Evolutionary conservation across 176 grass and related monocot species (phyloP).

Genomic region (Panicum miliaceum): DNA sequence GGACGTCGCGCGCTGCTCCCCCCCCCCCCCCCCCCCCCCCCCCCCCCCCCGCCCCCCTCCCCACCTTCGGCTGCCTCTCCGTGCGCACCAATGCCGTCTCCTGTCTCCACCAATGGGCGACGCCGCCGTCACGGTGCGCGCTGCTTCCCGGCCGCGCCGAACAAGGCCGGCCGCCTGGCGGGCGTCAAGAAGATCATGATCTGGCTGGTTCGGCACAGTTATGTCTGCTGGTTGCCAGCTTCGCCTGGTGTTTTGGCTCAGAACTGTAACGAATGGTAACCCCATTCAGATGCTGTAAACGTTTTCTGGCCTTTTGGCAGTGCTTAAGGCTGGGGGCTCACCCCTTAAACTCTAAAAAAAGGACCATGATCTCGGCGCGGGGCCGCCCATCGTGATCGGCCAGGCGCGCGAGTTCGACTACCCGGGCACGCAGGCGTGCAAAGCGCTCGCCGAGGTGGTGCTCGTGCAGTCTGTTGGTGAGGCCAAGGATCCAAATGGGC

Average conservation of each 20-base stretch:
- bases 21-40: constrained; percentile 14
- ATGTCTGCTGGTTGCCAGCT: no score
- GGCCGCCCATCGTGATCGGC: constrained; percentile 91
- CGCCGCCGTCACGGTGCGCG: constrained; percentile 38
- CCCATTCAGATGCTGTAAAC: no score
- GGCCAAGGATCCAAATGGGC: not conserved
- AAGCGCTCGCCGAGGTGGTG: constrained; percentile 82
- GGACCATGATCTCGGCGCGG: no score
- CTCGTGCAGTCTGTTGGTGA: no score
- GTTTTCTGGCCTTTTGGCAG: no score
- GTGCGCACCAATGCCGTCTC: constrained; percentile 30
- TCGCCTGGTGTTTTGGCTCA: no score
- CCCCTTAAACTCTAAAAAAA: no score
- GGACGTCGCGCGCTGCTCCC: constrained; percentile 11
- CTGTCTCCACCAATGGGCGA: constrained; percentile 15
- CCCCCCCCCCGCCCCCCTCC: no score
- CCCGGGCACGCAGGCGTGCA: constrained; percentile 97
- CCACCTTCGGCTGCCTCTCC: not conserved
- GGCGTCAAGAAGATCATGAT: constrained; percentile 91
- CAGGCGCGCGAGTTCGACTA: constrained; percentile 99
- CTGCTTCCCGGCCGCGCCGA: constrained; percentile 35
- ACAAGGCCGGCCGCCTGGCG: constrained; percentile 49
- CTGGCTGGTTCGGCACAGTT: no score
- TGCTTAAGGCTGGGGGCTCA: no score
- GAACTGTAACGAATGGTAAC: no score